phyloP scores from a whole-genome alignment of 371 early-diverging fungal species.

The Syncephalastrum monosporum region DNA sequence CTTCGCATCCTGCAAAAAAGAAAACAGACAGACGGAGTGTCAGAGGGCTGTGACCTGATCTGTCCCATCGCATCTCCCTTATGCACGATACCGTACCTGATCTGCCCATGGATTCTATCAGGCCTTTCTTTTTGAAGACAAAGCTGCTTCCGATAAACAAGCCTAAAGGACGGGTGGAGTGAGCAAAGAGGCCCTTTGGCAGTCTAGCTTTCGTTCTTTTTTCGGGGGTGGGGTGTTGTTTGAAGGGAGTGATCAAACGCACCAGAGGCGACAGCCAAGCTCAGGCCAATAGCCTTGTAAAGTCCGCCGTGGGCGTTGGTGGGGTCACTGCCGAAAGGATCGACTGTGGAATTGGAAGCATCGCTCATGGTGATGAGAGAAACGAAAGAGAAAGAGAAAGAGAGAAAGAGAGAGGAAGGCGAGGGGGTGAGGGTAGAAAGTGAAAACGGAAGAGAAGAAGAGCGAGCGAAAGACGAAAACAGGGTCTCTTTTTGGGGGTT shows the following conservation, averaged over 20 bases:
- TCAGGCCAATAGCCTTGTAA: slow-evolving; percentile 85
- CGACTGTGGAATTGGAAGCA: slow-evolving; percentile 19
- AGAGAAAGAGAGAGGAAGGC: slow-evolving; percentile 1
- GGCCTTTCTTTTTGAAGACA: slow-evolving; percentile 93
- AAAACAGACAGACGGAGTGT: slow-evolving; percentile 1
- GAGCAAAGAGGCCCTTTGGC: neutral
- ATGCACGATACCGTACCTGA: slow-evolving; percentile 35
- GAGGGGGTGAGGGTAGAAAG: slow-evolving; percentile 2
- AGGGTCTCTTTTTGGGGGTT: neutral
- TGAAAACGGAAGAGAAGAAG: slow-evolving; percentile 1
- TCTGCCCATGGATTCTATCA: slow-evolving; percentile 68
- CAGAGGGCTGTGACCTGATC: slow-evolving; percentile 2
- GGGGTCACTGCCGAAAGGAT: slow-evolving; percentile 30
- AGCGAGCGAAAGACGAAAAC: slow-evolving; percentile 4
- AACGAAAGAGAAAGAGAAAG: slow-evolving; percentile 3
- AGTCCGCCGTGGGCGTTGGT: slow-evolving; percentile 35
- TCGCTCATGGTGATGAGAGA: slow-evolving; percentile 16
- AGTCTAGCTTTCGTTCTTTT: no score
- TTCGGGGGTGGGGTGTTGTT: no score
- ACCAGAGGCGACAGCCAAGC: slow-evolving; percentile 76
- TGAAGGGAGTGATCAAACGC: slow-evolving; percentile 7
- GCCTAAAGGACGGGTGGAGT: slow-evolving; percentile 45
- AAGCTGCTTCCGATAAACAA: slow-evolving; percentile 88
- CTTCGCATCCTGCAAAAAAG: slow-evolving; percentile 38
- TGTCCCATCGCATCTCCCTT: neutral